Percentiles rank a stretch among this genome's conserved stretches.
phyloP scores from a whole-genome alignment of 257 asterid species.

The Solanum raphanifolium region DNA sequence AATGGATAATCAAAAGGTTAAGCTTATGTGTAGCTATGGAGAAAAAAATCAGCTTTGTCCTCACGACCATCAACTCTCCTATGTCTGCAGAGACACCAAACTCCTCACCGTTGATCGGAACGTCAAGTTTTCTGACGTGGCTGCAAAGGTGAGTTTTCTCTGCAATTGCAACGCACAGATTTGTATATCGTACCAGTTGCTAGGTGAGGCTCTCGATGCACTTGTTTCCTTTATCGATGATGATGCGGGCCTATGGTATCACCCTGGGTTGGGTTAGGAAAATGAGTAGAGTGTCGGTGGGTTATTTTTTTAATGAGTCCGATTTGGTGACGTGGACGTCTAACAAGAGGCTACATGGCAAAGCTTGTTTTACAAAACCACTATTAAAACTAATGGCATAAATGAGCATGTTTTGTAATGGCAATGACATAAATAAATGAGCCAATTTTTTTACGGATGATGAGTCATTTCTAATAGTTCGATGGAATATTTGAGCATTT shows the following conservation, averaged over 20 bases:
- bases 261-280: neutral
- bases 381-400: neutral
- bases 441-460: neutral
- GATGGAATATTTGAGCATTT: neutral
- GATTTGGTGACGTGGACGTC: neutral
- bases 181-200: slow-evolving; percentile 50
- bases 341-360: neutral
- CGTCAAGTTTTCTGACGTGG: slow-evolving; percentile 32
- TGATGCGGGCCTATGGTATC: slow-evolving; percentile 8
- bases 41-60: slow-evolving; percentile 55
- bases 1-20: slow-evolving; percentile 25
- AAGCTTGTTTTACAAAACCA: neutral
- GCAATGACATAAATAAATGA: neutral
- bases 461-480: neutral
- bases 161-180: slow-evolving; percentile 13
- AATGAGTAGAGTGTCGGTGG: neutral
- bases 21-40: slow-evolving; percentile 65
- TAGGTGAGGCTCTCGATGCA: slow-evolving; percentile 58
- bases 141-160: slow-evolving; percentile 29
- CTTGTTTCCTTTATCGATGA: slow-evolving; percentile 57
- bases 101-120: slow-evolving; percentile 55
- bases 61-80: slow-evolving; percentile 40
- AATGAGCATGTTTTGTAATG: neutral
- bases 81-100: slow-evolving; percentile 73
- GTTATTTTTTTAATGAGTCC: neutral